Evolutionary conservation across 169 alveolate species (phyloP).

Genomic region (Plasmodium reichenowi): DNA sequence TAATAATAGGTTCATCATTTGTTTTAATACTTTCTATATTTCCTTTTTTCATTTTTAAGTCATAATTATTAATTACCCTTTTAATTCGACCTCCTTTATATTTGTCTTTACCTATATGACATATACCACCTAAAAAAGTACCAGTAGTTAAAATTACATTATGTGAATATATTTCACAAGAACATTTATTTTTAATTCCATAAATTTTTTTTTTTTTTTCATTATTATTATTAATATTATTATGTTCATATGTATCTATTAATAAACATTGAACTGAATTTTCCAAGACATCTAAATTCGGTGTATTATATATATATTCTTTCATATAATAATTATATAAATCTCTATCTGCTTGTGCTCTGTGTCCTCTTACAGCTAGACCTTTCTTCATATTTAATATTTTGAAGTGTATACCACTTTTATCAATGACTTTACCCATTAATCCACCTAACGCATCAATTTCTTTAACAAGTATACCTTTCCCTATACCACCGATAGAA

Average conservation of each 20-base stretch:
- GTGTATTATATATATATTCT: slow-evolving; percentile 26
- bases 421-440: slow-evolving; percentile 91
- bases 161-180: slow-evolving; percentile 65
- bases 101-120: slow-evolving; percentile 89
- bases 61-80: background rate
- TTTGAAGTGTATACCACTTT: slow-evolving; percentile 90
- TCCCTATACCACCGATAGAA: slow-evolving; percentile 95
- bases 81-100: slow-evolving; percentile 56
- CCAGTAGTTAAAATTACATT: slow-evolving; percentile 93
- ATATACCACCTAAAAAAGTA: slow-evolving; percentile 91
- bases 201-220: slow-evolving; percentile 53
- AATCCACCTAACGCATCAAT: slow-evolving; percentile 95
- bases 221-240: background rate
- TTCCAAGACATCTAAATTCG: slow-evolving; percentile 62
- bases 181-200: slow-evolving; percentile 81
- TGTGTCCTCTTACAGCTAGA: slow-evolving; percentile 94
- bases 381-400: slow-evolving; percentile 92
- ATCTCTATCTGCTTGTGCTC: slow-evolving; percentile 93
- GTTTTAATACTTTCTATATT: background rate
- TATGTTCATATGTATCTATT: slow-evolving; percentile 7
- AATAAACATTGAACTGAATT: slow-evolving; percentile 81
- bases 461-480: slow-evolving; percentile 93
- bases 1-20: no score
- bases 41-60: background rate
- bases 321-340: slow-evolving; percentile 86